Evolutionary conservation across 1,139 yeast species (phyloP).

Genomic region (Blastobotrys capitulatus): DNA sequence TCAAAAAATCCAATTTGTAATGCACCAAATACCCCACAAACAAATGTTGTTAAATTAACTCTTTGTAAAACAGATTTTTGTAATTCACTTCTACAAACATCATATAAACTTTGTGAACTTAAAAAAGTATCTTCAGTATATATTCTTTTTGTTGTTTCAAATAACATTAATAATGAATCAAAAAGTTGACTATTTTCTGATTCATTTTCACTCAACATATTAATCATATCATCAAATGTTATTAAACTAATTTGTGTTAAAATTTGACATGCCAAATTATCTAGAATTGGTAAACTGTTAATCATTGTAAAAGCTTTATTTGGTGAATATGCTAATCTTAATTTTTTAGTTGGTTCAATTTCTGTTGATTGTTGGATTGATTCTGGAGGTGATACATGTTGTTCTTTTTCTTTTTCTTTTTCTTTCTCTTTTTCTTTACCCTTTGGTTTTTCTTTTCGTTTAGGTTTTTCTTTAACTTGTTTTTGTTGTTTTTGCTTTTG

Average conservation of each 20-base stretch:
- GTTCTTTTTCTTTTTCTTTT: not conserved
- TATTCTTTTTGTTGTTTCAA: conserved; percentile 48
- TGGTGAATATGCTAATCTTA: conserved; percentile 5
- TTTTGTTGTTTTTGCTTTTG: not conserved
- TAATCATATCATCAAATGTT: conserved; percentile 60
- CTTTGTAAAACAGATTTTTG: conserved; percentile 53
- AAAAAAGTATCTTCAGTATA: conserved; percentile 28
- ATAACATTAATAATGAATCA: conserved; percentile 63
- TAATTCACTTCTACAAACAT: conserved; percentile 7
- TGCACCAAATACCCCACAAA: conserved; percentile 78
- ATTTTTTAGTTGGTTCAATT: not conserved
- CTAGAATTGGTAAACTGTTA: conserved; percentile 65
- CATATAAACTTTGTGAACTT: conserved; percentile 16
- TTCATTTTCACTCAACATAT: conserved; percentile 66
- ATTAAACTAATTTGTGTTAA: conserved; percentile 66
- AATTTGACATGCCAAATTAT: conserved; percentile 69
- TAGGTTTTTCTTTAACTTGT: not conserved
- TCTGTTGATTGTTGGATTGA: not conserved
- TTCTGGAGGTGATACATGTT: not conserved
- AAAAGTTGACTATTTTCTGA: conserved; percentile 70
- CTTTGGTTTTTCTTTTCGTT: not conserved
- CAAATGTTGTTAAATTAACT: conserved; percentile 80
- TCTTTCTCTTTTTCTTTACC: not conserved
- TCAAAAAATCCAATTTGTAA: conserved; percentile 84
- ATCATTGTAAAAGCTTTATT: conserved; percentile 44